Evolutionary conservation across 2,329 filamentous ascomycete species (phyloP).

Genomic region (Pseudogymnoascus sp.): DNA sequence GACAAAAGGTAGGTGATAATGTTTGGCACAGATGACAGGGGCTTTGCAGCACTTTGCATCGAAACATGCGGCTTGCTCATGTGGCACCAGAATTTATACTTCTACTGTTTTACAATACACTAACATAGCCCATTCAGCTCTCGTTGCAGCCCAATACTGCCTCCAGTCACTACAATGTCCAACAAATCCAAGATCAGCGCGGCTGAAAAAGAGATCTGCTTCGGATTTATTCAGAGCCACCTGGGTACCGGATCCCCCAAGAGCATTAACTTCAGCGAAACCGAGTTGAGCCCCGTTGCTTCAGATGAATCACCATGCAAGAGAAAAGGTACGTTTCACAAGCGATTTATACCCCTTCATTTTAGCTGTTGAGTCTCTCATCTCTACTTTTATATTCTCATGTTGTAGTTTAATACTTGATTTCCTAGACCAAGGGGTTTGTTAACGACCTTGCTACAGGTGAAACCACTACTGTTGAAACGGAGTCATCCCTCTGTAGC

Average conservation of each 20-base stretch:
- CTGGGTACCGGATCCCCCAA: neutral
- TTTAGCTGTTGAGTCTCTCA: no score
- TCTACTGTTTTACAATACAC: neutral
- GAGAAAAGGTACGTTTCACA: neutral
- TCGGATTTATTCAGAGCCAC: conserved; percentile 2
- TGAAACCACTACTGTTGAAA: no score
- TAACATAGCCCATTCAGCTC: neutral
- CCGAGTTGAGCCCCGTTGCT: neutral
- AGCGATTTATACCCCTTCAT: no score
- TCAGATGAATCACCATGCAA: neutral
- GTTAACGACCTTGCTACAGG: no score
- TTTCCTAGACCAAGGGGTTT: no score
- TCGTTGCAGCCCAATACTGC: neutral
- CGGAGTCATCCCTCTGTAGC: neutral
- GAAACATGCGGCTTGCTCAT: neutral
- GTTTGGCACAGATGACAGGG: neutral
- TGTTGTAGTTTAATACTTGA: no score
- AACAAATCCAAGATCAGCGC: conserved; percentile 1
- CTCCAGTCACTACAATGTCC: neutral
- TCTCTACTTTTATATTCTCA: no score
- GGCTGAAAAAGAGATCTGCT: conserved; percentile 2
- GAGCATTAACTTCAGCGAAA: neutral
- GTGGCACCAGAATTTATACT: neutral
- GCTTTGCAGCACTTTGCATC: neutral
- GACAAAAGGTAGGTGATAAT: neutral